A percentile compares a stretch with the other conserved stretches of the same genome.
Conservation (phyloP, 345 rosid genomes). For the Zanthoxylum bungeanum region DNA sequence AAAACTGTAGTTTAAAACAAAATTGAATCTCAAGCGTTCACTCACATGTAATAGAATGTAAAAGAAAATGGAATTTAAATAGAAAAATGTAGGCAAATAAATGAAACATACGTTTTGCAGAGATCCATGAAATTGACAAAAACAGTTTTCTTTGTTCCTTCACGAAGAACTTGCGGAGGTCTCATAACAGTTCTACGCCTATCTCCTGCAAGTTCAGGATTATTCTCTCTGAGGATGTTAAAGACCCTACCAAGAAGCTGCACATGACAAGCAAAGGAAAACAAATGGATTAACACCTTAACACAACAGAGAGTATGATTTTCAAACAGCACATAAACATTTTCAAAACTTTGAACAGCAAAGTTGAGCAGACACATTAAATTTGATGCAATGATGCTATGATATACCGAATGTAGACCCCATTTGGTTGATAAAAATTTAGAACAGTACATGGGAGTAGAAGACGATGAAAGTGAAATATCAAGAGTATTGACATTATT, state of each 20-base stretch:
- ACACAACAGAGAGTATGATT: not conserved
- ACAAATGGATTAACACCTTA: not conserved
- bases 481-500: not conserved
- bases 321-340: not conserved
- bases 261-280: not conserved
- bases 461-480: not conserved
- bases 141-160: conserved; percentile 45
- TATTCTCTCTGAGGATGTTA: conserved; percentile 40
- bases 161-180: conserved; percentile 41
- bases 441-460: not conserved
- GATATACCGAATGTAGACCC: not conserved
- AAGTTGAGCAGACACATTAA: not conserved
- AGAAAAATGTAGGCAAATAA: not conserved
- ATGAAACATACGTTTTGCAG: conserved; percentile 28
- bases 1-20: not conserved
- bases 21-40: too few relatives aligned
- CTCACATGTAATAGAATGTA: not conserved
- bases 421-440: not conserved
- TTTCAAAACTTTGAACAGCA: not conserved
- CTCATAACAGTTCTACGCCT: conserved; percentile 47
- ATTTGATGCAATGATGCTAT: not conserved
- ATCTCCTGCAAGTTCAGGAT: conserved; percentile 47
- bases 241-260: conserved; percentile 43
- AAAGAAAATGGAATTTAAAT: not conserved
- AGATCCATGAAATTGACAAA: conserved; percentile 44